Evolutionary conservation across 2,329 filamentous ascomycete genomes (phyloP).

Genomic region (Colletotrichum sp.): DNA sequence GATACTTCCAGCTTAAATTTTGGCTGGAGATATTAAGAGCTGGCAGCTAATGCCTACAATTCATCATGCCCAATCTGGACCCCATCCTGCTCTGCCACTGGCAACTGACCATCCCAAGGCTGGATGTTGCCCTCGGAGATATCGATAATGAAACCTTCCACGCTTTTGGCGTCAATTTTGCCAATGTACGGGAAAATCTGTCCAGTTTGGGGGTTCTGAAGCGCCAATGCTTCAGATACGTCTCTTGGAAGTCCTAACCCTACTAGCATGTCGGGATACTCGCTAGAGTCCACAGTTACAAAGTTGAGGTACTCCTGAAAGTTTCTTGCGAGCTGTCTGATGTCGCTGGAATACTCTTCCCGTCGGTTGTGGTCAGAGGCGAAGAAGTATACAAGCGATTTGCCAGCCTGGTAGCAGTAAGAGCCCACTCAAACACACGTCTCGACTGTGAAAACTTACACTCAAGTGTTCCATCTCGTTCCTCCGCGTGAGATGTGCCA

Average conservation of each 20-base stretch:
- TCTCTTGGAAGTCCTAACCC: conserved; percentile 47
- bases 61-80: background rate
- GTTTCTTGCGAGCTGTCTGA: conserved; percentile 45
- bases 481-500: conserved; percentile 47
- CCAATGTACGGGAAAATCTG: conserved; percentile 44
- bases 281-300: conserved; percentile 47
- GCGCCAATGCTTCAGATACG: conserved; percentile 43
- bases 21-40: background rate
- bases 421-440: background rate
- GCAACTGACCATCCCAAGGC: conserved; percentile 36
- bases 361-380: conserved; percentile 29
- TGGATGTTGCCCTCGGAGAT: conserved; percentile 46
- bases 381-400: conserved; percentile 40
- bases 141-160: conserved; percentile 48
- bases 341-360: conserved; percentile 35
- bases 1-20: background rate
- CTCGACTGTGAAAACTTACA: conserved; percentile 14
- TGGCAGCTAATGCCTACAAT: background rate
- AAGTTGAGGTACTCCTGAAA: conserved; percentile 53
- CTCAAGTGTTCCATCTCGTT: conserved; percentile 40
- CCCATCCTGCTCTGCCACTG: background rate
- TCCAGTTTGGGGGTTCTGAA: conserved; percentile 49
- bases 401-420: conserved; percentile 33
- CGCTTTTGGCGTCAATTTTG: conserved; percentile 33
- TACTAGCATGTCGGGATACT: conserved; percentile 48